These are phyloP conservation scores for Drechslera avenae DNA, from an alignment of 2,329 filamentous ascomycete genomes.

Conservation along the genomic window DNA sequence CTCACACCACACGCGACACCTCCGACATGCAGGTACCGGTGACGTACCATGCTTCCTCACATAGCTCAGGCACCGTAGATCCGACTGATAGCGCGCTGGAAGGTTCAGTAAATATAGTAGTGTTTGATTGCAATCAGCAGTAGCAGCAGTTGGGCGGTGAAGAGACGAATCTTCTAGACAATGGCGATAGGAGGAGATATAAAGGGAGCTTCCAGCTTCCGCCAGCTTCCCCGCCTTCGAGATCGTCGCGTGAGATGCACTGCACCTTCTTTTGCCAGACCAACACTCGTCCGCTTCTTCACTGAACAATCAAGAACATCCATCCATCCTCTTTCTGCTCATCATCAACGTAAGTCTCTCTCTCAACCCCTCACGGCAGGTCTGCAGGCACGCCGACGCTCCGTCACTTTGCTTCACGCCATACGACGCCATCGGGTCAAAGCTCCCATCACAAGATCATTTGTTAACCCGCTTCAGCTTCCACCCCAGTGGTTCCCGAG, in stretches of 20 bases:
- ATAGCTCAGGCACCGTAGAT: conserved; percentile 14
- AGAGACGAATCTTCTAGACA: conserved; percentile 16
- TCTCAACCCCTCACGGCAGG: conserved; percentile 10
- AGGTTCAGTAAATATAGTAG: not conserved
- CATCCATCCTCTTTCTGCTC: conserved; percentile 1
- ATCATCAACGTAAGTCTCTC: conserved; percentile 3
- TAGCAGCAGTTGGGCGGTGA: conserved; percentile 7
- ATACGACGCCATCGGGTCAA: conserved; percentile 33
- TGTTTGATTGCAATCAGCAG: conserved; percentile 1
- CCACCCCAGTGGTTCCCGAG: conserved; percentile 16
- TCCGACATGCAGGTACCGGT: conserved; percentile 22
- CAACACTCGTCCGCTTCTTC: conserved; percentile 16
- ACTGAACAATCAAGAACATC: not conserved
- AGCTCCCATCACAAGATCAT: conserved; percentile 44
- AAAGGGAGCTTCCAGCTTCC: conserved; percentile 17
- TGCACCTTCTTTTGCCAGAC: conserved; percentile 21
- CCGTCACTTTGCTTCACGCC: conserved; percentile 19
- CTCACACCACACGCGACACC: conserved; percentile 11
- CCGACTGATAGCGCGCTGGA: conserved; percentile 1
- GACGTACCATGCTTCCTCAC: conserved; percentile 13
- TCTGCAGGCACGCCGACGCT: conserved; percentile 28
- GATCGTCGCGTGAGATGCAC: conserved; percentile 15
- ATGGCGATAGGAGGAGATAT: conserved; percentile 14
- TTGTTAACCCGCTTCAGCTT: conserved; percentile 37
- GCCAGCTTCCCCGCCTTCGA: conserved; percentile 23